Conservation (phyloP, 2,329 filamentous ascomycete species). For the Colletotrichum sp. region DNA sequence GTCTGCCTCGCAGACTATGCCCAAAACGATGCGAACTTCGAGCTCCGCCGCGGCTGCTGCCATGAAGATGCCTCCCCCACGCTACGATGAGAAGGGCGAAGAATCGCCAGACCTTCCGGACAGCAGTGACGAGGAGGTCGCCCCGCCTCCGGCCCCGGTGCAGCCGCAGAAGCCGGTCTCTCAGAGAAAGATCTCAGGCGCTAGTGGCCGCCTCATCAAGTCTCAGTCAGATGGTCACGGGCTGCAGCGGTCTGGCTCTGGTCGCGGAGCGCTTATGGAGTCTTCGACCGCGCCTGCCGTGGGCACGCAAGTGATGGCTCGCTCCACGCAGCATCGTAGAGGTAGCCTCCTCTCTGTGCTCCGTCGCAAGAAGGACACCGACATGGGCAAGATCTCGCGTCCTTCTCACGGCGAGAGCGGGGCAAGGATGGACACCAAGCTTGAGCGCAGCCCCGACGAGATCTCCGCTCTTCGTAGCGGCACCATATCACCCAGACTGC, state of each 20-base stretch:
- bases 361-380: constrained; percentile 67
- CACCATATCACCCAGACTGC: constrained; percentile 28
- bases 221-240: constrained; percentile 23
- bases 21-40: constrained; percentile 35
- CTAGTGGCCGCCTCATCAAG: constrained; percentile 21
- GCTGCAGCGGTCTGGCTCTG: constrained; percentile 47
- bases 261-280: constrained; percentile 38
- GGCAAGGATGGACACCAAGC: constrained; percentile 65
- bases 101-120: constrained; percentile 66
- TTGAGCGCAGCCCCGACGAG: constrained; percentile 64
- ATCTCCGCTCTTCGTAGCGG: constrained; percentile 50
- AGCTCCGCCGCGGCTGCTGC: constrained; percentile 38
- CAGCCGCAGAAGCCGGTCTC: constrained; percentile 24
- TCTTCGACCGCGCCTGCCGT: constrained; percentile 26
- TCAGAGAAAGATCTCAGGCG: constrained; percentile 17
- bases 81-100: constrained; percentile 49
- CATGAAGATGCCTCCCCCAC: constrained; percentile 36
- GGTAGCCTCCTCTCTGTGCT: constrained; percentile 64
- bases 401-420: constrained; percentile 59
- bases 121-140: constrained; percentile 55
- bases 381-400: constrained; percentile 59
- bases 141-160: not conserved
- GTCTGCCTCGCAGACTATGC: constrained; percentile 68
- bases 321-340: constrained; percentile 40
- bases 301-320: constrained; percentile 23